Evolutionary conservation across 768 basidiomycete genomes (phyloP).

Genomic region (Lentinula lateritia): DNA sequence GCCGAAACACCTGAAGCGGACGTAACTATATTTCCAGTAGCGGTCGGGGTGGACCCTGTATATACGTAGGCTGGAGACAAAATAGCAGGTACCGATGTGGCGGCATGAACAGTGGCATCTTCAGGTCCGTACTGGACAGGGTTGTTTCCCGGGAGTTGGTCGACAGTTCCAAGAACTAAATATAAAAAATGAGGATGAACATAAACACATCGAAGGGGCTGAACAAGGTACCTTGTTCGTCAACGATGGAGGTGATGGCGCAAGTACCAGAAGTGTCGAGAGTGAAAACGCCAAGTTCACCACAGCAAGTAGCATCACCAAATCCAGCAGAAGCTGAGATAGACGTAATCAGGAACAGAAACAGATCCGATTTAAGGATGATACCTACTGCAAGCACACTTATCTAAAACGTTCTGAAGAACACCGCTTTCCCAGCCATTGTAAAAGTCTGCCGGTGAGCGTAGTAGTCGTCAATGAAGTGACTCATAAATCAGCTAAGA

Average conservation of each 20-base stretch:
- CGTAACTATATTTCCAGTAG: slow-evolving; percentile 24
- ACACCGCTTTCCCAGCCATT: slow-evolving; percentile 59
- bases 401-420: slow-evolving; percentile 49
- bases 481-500: neutral
- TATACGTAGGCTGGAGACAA: slow-evolving; percentile 43
- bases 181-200: slow-evolving; percentile 3
- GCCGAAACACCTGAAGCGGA: slow-evolving; percentile 12
- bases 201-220: neutral
- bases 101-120: slow-evolving; percentile 26
- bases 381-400: slow-evolving; percentile 36
- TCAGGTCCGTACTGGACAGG: slow-evolving; percentile 36
- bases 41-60: slow-evolving; percentile 33
- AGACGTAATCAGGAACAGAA: neutral
- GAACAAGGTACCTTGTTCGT: slow-evolving; percentile 36
- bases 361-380: too few relatives aligned
- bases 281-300: slow-evolving; percentile 36
- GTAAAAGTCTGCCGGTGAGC: slow-evolving; percentile 35
- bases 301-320: slow-evolving; percentile 37
- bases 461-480: neutral
- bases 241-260: slow-evolving; percentile 38
- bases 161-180: slow-evolving; percentile 41
- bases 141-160: slow-evolving; percentile 49
- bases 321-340: slow-evolving; percentile 6
- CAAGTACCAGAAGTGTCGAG: slow-evolving; percentile 35
- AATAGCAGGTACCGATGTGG: slow-evolving; percentile 30